These are phyloP conservation scores for Fomes fomentarius DNA, from an alignment of 1,284 basidiomycete species.

Conservation along the genomic window DNA sequence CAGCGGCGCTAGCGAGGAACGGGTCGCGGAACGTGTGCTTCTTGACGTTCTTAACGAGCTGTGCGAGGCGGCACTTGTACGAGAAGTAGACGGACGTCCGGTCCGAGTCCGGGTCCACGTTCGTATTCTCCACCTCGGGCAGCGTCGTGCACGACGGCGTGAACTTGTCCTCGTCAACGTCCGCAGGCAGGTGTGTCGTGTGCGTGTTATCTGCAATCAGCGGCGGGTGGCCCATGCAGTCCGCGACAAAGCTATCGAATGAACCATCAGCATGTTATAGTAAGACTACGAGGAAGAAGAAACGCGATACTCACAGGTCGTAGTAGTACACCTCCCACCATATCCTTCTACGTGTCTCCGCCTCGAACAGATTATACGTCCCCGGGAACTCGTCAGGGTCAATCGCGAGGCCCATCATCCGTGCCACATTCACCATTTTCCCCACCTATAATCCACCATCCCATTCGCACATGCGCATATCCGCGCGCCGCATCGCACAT, in stretches of 20 bases:
- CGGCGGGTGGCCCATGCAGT: conserved; percentile 61
- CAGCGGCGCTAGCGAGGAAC: too few species aligned
- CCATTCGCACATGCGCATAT: too few species aligned
- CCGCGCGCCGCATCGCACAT: too few species aligned
- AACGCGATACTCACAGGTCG: conserved; percentile 58
- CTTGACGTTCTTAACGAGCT: conserved; percentile 53
- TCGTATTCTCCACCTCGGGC: conserved; percentile 39
- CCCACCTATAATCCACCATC: too few species aligned
- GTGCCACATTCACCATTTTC: conserved; percentile 68
- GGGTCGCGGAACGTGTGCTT: conserved; percentile 46
- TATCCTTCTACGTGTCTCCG: conserved; percentile 60
- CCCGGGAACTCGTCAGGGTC: conserved; percentile 61
- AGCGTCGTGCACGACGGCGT: conserved; percentile 46
- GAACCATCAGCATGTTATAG: conserved; percentile 8
- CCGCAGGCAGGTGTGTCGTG: conserved; percentile 50
- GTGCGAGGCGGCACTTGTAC: conserved; percentile 52
- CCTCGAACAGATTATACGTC: conserved; percentile 49
- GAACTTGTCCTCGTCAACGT: conserved; percentile 54
- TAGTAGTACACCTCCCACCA: conserved; percentile 80
- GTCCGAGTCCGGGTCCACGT: conserved; percentile 35
- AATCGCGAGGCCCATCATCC: conserved; percentile 60
- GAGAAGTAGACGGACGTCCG: conserved; percentile 45
- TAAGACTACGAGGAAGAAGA: conserved; percentile 1
- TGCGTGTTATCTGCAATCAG: conserved; percentile 54
- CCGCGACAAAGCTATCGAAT: conserved; percentile 71